These are phyloP conservation scores for Tympanopsis confertula DNA, from an alignment of 2,329 filamentous ascomycete genomes.

Conservation along the genomic window DNA sequence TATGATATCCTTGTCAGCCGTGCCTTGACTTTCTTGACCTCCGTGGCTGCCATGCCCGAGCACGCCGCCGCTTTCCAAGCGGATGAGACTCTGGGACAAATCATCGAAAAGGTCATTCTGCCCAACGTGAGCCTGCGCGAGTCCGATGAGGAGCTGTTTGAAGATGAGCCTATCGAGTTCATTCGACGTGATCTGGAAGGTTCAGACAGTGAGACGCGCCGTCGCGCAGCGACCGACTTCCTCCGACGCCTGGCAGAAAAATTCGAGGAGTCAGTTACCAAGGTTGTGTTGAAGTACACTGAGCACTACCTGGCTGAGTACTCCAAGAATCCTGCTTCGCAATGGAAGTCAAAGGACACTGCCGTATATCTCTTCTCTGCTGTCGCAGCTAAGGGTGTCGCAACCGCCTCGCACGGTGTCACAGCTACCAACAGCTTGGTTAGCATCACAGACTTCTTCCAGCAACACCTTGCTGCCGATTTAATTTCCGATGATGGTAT, in stretches of 20 bases:
- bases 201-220: slow-evolving; percentile 85
- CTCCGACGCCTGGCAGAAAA: slow-evolving; percentile 77
- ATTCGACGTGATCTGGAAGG: slow-evolving; percentile 91
- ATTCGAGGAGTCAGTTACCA: slow-evolving; percentile 75
- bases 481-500: slow-evolving; percentile 58
- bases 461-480: slow-evolving; percentile 82
- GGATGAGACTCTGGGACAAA: slow-evolving; percentile 65
- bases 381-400: slow-evolving; percentile 80
- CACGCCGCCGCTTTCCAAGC: slow-evolving; percentile 82
- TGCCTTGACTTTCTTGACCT: slow-evolving; percentile 85
- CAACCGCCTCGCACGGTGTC: slow-evolving; percentile 80
- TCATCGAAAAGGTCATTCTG: slow-evolving; percentile 90
- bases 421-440: slow-evolving; percentile 80
- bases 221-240: slow-evolving; percentile 90
- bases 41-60: slow-evolving; percentile 65
- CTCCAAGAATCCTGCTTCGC: slow-evolving; percentile 50
- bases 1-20: slow-evolving; percentile 92
- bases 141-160: slow-evolving; percentile 88
- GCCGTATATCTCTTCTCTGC: slow-evolving; percentile 95
- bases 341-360: slow-evolving; percentile 97
- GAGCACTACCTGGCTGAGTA: slow-evolving; percentile 70
- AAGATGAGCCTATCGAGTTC: slow-evolving; percentile 97
- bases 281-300: slow-evolving; percentile 78
- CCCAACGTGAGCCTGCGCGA: slow-evolving; percentile 87
- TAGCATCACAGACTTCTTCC: slow-evolving; percentile 89